A percentile compares a stretch with the other conserved stretches of the same genome.
Evolutionary conservation across 2,329 filamentous ascomycete genomes (phyloP).

Genomic region (Dichotomopilus funicola): DNA sequence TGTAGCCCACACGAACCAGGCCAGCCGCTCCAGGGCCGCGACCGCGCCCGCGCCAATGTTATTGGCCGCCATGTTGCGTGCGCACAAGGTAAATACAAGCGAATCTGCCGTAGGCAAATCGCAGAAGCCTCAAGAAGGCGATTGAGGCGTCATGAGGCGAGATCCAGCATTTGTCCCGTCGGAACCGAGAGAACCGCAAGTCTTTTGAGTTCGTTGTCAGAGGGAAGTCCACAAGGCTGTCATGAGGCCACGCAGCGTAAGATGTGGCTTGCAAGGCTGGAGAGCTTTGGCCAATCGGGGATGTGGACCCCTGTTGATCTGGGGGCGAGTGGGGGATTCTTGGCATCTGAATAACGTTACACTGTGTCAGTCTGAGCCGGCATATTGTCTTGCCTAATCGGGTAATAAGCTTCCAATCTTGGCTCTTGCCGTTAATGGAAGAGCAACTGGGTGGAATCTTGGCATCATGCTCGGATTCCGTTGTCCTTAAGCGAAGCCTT

Average conservation of each 20-base stretch:
- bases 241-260: conserved; percentile 14
- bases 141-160: conserved; percentile 2
- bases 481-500: too few species aligned
- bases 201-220: too few species aligned
- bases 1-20: conserved; percentile 32
- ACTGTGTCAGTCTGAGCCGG: too few species aligned
- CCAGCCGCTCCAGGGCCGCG: conserved; percentile 30
- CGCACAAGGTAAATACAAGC: conserved; percentile 7
- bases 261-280: conserved; percentile 21
- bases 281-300: conserved; percentile 10
- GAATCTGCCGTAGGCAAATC: not conserved
- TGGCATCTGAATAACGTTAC: too few species aligned
- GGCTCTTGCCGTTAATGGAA: too few species aligned
- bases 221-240: conserved; percentile 6
- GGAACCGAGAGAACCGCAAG: too few species aligned
- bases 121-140: not conserved
- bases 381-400: too few species aligned
- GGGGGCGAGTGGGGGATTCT: not conserved
- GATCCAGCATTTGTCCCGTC: too few species aligned
- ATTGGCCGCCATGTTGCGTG: conserved; percentile 12
- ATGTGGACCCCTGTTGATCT: conserved; percentile 12
- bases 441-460: too few species aligned
- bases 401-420: too few species aligned
- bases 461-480: too few species aligned
- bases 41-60: conserved; percentile 13